Evolutionary conservation across 2,329 filamentous ascomycete genomes (phyloP), one percentile per base, ranked within the genome.

Genomic region (Phaeoacremonium minimum): DNA sequence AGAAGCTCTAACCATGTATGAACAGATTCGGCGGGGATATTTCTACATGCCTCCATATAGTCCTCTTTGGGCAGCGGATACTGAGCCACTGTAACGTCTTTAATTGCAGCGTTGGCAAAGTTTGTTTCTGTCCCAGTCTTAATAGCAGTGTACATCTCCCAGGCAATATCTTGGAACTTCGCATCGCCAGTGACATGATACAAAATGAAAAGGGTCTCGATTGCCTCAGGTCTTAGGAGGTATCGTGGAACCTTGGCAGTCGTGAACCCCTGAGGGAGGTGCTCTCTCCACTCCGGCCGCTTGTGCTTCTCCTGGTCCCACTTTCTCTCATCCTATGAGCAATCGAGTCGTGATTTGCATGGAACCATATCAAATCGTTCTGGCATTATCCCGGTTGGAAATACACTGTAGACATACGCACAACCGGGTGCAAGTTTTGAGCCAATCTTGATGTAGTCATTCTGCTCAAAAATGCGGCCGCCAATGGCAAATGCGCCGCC

Each of bases 401-500:
- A 76, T 14, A 66, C 61, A 22, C 70, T 61, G 52, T 85, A 85
- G 0, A 70, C 69, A 64, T 76, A 84, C 9, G 82, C 66, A 47
- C 80, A 85, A 1, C 78, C 80, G 37, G 76, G 65, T 1, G 75
- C 74, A 3, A 85, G 58, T 47, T 74, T 73, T 38, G 66, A 64
- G 2, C 75, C 80, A 14, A 75, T 63, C 3, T 69, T 61, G 7
- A 84, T 54, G 28, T 83, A 75, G 4, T 72, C 64, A 1, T 61
- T 60, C 2, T 62, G 66, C 31, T 66, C 49, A 44, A 85, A 75
- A 17, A 87, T 63, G 41, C 72, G 76, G 2, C 83, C 78, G 2
- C 75, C 80, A 22, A 89, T 69, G 2, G 69, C 83, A 31, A 85
- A 80, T 66, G 84, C 80, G 8, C 83, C 85, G 6, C 84, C 84